A percentile compares a stretch with the other conserved stretches of the same genome.
Evolutionary conservation across 306 rosid genomes (phyloP).

Genomic region (Luffa aegyptiaca): DNA sequence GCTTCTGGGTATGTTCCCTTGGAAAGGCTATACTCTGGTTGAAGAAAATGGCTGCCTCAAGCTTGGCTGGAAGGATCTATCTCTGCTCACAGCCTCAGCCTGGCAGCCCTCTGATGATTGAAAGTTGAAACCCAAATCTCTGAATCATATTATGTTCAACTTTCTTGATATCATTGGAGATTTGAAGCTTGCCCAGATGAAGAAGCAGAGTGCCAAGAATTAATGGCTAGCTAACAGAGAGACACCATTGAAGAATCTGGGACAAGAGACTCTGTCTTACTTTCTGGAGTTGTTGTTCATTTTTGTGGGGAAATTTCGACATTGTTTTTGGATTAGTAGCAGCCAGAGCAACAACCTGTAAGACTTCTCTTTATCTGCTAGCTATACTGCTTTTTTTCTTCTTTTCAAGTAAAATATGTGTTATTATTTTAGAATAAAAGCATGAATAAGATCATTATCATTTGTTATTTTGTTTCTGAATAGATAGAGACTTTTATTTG

Average conservation of each 20-base stretch:
- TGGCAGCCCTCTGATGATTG: constrained; percentile 57
- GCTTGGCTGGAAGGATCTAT: constrained; percentile 93
- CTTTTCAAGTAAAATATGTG: background rate
- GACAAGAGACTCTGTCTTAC: background rate
- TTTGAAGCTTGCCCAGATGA: background rate
- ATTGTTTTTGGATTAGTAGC: background rate
- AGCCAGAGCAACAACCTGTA: background rate
- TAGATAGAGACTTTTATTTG: background rate
- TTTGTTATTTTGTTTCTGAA: background rate
- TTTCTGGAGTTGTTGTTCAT: background rate
- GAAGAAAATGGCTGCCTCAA: constrained; percentile 80
- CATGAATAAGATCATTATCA: background rate
- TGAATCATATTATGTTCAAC: no score
- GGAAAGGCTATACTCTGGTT: constrained; percentile 86
- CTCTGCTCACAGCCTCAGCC: constrained; percentile 84
- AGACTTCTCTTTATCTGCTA: background rate
- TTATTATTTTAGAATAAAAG: background rate
- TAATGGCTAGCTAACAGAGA: no score
- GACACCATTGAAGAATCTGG: background rate
- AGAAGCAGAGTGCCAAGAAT: no score
- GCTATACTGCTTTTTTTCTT: background rate
- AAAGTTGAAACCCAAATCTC: no score
- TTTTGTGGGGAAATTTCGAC: background rate
- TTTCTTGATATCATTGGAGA: no score
- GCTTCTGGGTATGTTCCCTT: constrained; percentile 83